Percentiles rank a stretch among this genome's conserved stretches.
phyloP scores from a whole-genome alignment of 441 rosid genomes.

The Arabidopsis lyrata region DNA sequence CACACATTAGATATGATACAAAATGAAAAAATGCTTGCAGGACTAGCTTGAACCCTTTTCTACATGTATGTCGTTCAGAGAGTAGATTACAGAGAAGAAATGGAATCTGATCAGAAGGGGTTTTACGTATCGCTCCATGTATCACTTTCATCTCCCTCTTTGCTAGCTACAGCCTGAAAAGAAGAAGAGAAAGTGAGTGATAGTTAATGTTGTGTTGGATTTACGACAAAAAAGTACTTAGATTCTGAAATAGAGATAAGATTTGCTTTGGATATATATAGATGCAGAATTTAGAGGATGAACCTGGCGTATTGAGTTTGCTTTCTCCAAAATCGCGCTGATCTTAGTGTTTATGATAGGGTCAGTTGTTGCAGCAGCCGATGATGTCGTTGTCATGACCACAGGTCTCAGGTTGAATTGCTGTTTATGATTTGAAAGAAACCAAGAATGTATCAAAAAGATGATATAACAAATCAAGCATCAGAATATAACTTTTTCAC shows the following conservation, averaged over 20 bases:
- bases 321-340: constrained; percentile 86
- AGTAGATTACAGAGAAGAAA: neutral
- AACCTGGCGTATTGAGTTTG: constrained; percentile 95
- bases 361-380: constrained; percentile 46
- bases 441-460: constrained; percentile 16
- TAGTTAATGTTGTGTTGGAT: constrained; percentile 23
- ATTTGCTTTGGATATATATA: constrained; percentile 21
- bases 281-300: neutral
- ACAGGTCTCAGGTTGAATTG: constrained; percentile 75
- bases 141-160: constrained; percentile 88
- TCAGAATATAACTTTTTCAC: constrained; percentile 15
- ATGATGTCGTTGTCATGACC: constrained; percentile 48
- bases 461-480: constrained; percentile 27
- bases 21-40: constrained; percentile 13
- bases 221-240: constrained; percentile 22
- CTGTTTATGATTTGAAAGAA: constrained; percentile 49
- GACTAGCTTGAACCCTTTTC: constrained; percentile 19
- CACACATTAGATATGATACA: constrained; percentile 32
- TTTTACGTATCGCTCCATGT: constrained; percentile 51
- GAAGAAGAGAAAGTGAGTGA: constrained; percentile 25
- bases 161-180: constrained; percentile 82
- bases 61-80: neutral
- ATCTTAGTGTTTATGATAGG: constrained; percentile 62
- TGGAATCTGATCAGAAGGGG: neutral
- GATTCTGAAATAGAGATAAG: constrained; percentile 21